Evolutionary conservation across 441 rosid species (phyloP), one percentile per base, ranked within the genome.

Genomic region (Raphanus hybrid): DNA sequence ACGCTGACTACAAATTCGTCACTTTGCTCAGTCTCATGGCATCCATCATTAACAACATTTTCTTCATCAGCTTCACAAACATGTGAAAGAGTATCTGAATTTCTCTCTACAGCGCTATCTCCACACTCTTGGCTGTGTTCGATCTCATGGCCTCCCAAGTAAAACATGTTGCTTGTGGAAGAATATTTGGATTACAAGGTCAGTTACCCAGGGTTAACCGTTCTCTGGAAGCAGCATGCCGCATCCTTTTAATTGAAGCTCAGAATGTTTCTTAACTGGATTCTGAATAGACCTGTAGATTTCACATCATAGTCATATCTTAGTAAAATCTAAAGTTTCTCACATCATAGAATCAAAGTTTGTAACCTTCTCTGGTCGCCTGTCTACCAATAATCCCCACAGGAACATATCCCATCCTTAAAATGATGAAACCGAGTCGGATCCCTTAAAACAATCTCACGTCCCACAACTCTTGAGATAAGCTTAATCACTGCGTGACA

Each of bases 331-430:
- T 60, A 27, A 12, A 60, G 64, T 27, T 43, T 27, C 59, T 45
- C 50, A 37, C 8, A 27, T 57, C 43, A 12, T 2, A 29, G 6
- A 29, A 29, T 29, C 34, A 29, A 29, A 29, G 34, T 29, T 29
- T 29, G 34, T 29, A 68, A 50, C 35, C 57, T 29, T 29, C 64
- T 29, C 11, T 10, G n/a, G 64, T 67, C 27, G 52, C 41, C 2
- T 3, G 70, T 58, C 84, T 86, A 91, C 93, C 93, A 89, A 69
- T 82, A 86, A 83, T 91, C 88, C 65, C 81, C 85, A 81, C 92
- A 89, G 73, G 93, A 85, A 81, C 91, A 88, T 41, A 0, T 54
- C 37, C 94, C 94, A 71, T 79, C 14, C 43, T 62, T 82, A 59
- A 89, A 91, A 75, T 80, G 87, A 73, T 86, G 92, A 83, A 91